A percentile compares a stretch with the other conserved stretches of the same genome.
Evolutionary conservation across 441 rosid genomes (phyloP).

Genomic region (Iberis amara): DNA sequence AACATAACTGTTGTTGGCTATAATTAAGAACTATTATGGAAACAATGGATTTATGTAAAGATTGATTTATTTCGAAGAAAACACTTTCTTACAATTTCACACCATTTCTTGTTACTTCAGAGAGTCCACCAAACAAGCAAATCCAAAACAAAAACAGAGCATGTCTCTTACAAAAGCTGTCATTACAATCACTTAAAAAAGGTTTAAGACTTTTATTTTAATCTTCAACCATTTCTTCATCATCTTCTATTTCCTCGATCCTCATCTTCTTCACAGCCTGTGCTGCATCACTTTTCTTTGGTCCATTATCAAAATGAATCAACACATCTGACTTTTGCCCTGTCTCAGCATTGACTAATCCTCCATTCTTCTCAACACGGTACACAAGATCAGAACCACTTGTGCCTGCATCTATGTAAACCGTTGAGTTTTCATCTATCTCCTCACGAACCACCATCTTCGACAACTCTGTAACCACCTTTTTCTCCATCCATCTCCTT

Average conservation of each 20-base stretch:
- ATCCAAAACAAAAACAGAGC: neutral
- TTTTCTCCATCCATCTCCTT: slow-evolving; percentile 85
- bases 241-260: slow-evolving; percentile 65
- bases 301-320: slow-evolving; percentile 46
- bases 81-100: no score
- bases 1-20: no score
- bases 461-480: slow-evolving; percentile 76
- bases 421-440: slow-evolving; percentile 73
- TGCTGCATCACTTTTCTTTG: slow-evolving; percentile 47
- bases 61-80: no score
- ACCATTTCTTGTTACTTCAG: neutral
- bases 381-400: slow-evolving; percentile 42
- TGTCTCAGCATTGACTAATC: slow-evolving; percentile 57
- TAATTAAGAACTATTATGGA: no score
- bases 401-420: slow-evolving; percentile 51
- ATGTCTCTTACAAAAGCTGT: neutral
- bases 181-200: neutral
- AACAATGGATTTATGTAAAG: no score
- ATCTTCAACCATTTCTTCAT: slow-evolving; percentile 52
- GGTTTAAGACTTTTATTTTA: neutral
- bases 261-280: slow-evolving; percentile 84
- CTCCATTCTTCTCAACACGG: slow-evolving; percentile 67
- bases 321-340: slow-evolving; percentile 66
- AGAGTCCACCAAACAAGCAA: neutral
- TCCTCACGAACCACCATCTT: slow-evolving; percentile 71